These are phyloP conservation scores for Aspergillus sergii DNA, from an alignment of 2,329 filamentous ascomycete species.

Conservation along the genomic window DNA sequence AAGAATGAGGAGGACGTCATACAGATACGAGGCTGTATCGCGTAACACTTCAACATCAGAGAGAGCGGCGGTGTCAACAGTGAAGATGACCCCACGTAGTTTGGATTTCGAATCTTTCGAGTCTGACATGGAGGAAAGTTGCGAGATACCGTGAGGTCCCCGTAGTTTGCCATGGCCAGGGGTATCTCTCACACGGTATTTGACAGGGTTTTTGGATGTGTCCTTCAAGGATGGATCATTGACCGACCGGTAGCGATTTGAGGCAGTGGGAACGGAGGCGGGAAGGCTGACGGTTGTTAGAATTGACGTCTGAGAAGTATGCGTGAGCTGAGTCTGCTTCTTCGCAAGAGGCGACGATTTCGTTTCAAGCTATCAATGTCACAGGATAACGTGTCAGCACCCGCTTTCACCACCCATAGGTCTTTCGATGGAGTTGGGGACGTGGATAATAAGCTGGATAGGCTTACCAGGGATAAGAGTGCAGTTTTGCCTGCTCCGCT, in stretches of 20 bases:
- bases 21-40: conserved; percentile 79
- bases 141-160: conserved; percentile 54
- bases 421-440: not conserved
- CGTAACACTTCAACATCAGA: conserved; percentile 55
- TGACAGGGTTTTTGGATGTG: conserved; percentile 36
- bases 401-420: not conserved
- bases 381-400: not conserved
- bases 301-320: conserved; percentile 65
- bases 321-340: conserved; percentile 48
- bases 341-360: conserved; percentile 45
- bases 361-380: conserved; percentile 43
- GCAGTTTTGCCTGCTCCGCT: conserved; percentile 85
- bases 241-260: conserved; percentile 65
- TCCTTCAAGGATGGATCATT: conserved; percentile 69
- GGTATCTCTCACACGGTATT: conserved; percentile 65
- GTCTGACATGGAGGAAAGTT: conserved; percentile 35
- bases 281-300: conserved; percentile 61
- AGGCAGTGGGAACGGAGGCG: conserved; percentile 53
- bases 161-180: conserved; percentile 95
- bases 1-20: conserved; percentile 81
- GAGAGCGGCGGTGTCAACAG: conserved; percentile 81
- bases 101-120: conserved; percentile 39
- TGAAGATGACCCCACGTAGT: conserved; percentile 76
- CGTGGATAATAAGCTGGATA: not conserved
- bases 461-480: conserved; percentile 72